Evolutionary conservation across 345 rosid genomes (phyloP).

Genomic region (Durio zibethinus): DNA sequence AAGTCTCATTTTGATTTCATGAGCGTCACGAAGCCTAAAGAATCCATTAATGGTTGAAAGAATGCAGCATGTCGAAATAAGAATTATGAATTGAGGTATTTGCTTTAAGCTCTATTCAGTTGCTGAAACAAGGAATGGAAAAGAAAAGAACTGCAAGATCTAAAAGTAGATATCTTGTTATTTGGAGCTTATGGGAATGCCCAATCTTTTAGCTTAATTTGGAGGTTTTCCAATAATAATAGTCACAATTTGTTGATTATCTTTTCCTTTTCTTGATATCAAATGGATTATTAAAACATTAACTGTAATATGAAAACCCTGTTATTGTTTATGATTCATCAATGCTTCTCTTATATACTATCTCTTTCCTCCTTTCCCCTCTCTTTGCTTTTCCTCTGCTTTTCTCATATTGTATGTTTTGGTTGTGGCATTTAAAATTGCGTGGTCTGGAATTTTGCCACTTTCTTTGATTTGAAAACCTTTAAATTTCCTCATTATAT

Average conservation of each 20-base stretch:
- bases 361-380: neutral
- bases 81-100: neutral
- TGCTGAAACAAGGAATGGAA: neutral
- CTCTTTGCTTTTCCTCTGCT: neutral
- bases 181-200: neutral
- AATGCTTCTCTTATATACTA: neutral
- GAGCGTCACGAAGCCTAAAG: neutral
- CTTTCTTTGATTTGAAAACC: neutral
- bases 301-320: neutral
- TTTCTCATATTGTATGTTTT: neutral
- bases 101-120: neutral
- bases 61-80: neutral
- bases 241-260: neutral
- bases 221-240: neutral
- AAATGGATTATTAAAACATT: neutral
- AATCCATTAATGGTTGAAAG: neutral
- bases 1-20: neutral
- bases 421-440: neutral
- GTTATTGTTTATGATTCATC: slow-evolving; percentile 1
- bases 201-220: neutral
- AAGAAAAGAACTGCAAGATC: neutral
- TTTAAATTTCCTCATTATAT: neutral
- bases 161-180: neutral
- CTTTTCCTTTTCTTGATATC: neutral
- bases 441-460: neutral